Evolutionary conservation across 2,329 filamentous ascomycete genomes (phyloP), one percentile per base, ranked within the genome.

Genomic region (Stagonosporopsis vannaccii): DNA sequence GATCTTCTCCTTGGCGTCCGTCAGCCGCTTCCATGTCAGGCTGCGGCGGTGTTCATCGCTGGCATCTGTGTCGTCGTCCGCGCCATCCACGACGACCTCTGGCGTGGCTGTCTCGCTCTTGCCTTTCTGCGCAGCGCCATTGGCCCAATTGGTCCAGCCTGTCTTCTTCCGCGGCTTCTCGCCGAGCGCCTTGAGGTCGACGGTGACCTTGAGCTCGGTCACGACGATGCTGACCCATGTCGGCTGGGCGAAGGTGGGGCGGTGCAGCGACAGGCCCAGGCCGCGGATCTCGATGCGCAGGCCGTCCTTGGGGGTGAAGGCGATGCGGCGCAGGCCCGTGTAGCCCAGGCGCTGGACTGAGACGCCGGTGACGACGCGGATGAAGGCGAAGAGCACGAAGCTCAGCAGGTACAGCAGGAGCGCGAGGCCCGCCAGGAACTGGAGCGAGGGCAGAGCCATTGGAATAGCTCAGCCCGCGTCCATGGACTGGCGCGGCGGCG

Each of bases 281-380:
- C 93, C 91, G 46, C 95, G 88, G 53, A 99, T 88, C 75, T 97
- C 92, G 75, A 99, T 87, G 69, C 90, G 90, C 70, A 97, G 81
- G 66, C 95, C 95, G 84, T 97, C 92, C 76, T 85, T 88, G 25
- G 92, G 92, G 13, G 91, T 91, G 76, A 96, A 98, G 55, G 92
- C 90, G 60, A 99, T 89, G 66, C 94, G 90, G 62, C 94, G 89
- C 65, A 99, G 83, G 32, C 95, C 97, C 65, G 96, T 88, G 75
- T 96, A 96, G 61, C 95, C 95, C 66, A 99, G 86, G 66, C 95
- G 88, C 78, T 99, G 96, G 63, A 99, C 97, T 6, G 95, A 99
- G 54, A 99, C 83, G 59, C 95, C 95, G 32, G 94, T 98, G 59
- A 94, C 82, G 67, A 98, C 93, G 65, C 95, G 92, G 62, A 99